Base-by-base conservation (phyloP, 2,329 filamentous ascomycete species). In the Alternaria panax region DNA sequence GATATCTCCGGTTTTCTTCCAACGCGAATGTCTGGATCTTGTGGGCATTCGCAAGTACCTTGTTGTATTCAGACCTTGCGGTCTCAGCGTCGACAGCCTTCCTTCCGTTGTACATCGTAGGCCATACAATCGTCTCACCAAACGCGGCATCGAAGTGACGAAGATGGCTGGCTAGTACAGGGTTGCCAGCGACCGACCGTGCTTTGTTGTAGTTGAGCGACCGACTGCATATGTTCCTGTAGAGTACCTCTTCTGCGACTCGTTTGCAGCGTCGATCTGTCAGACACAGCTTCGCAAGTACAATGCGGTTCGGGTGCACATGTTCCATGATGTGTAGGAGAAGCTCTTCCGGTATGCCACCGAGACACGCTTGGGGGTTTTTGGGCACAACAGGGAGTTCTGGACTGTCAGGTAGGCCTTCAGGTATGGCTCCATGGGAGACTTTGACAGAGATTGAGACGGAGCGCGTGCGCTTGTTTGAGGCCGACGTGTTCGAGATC, bases 301-400 rank as follows among this genome's bases (percentile, higher is more conserved):
- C 30, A 14, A 9, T 25, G 1, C 12, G n/a, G 11, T 25, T 7
- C 3, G 25, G 9, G 3, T 36, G 5, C 1, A 62, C 22, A 22
- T 43, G 14, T 9, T 30, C 11, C 18, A 53, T 5, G 12, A 58
- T 51, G 16, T 51, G 24, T 9, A 58, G n/a, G 1, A 63, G 32
- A 8, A 63, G 43, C 9, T 63, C 61, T 25, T 63, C 61, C 7
- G 61, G 58, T 11, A 63, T 22, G 0, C 46, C 25, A 16, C 27
- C 28, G n/a, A 63, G 54, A 41, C 54, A 36, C 1, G 58, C 60
- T 51, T 55, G 40, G 16, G 47, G 28, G 12, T 52, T 59, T 11
- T 43, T 50, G 5, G 24, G 25, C 7, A 16, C 38, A 34, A 51
- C 7, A 51, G 24, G n/a, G 2, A 54, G 24, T 20, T 48, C 38